These are phyloP conservation scores for Auriculariales sp. DNA, from an alignment of 768 basidiomycete genomes.

Conservation along the genomic window DNA sequence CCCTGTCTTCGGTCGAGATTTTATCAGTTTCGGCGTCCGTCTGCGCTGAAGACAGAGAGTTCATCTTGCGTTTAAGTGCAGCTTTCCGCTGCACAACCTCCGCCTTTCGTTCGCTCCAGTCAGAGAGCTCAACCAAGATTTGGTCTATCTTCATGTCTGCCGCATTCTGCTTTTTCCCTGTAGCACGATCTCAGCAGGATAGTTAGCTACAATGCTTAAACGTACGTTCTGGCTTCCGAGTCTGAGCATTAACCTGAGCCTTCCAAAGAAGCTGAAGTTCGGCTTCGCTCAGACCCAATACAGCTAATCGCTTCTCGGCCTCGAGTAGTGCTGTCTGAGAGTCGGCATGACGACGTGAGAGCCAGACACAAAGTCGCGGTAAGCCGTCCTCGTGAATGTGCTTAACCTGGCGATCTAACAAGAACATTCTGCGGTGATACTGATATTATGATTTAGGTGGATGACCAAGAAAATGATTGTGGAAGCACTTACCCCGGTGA, in stretches of 20 bases:
- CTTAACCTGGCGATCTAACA: not conserved
- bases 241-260: not conserved
- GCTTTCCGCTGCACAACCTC: no score
- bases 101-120: no score
- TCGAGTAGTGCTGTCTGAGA: not conserved
- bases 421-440: not conserved
- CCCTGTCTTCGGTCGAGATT: no score
- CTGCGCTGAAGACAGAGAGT: no score
- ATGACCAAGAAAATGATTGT: no score
- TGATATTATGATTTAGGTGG: not conserved
- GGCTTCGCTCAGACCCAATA: not conserved
- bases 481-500: constrained; percentile 3
- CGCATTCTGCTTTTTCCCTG: not conserved
- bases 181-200: not conserved
- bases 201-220: not conserved
- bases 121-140: not conserved
- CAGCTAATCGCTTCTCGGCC: not conserved
- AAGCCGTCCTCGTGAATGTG: not conserved
- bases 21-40: no score
- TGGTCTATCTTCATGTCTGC: not conserved
- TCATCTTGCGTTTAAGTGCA: no score
- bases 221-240: not conserved
- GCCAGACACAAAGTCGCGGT: not conserved
- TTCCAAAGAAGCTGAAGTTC: not conserved
- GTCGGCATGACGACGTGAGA: not conserved